phyloP scores from a whole-genome alignment of 352 stramenopile genomes.

The Pythium dissotocum region DNA sequence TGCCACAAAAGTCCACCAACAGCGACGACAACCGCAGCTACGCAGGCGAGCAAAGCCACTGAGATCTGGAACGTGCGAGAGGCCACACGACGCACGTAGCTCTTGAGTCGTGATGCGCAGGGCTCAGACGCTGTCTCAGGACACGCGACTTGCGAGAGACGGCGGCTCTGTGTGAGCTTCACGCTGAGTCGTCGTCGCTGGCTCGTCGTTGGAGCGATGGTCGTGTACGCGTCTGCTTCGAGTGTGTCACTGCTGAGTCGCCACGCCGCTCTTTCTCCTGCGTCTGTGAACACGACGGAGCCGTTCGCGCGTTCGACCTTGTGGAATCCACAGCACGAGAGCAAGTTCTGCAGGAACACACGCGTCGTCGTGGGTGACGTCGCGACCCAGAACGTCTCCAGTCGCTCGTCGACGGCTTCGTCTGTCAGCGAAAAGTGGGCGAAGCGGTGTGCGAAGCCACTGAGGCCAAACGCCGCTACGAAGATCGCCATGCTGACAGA shows the following conservation, averaged over 20 bases:
- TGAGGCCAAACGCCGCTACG: constrained; percentile 34
- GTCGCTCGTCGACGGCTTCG: constrained; percentile 23
- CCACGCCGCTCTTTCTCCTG: constrained; percentile 21
- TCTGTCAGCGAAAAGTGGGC: constrained; percentile 20
- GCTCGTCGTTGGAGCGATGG: background rate
- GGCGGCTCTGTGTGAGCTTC: background rate
- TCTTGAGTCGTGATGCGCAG: constrained; percentile 21
- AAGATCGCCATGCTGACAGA: constrained; percentile 45
- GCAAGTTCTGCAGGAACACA: constrained; percentile 29
- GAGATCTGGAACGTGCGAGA: constrained; percentile 22
- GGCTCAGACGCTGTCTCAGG: constrained; percentile 10
- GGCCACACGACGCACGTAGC: constrained; percentile 17
- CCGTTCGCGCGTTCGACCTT: constrained; percentile 21
- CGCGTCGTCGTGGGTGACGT: constrained; percentile 23
- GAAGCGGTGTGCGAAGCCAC: constrained; percentile 47
- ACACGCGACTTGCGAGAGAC: constrained; percentile 23
- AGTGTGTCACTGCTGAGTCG: constrained; percentile 5
- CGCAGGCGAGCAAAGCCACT: constrained; percentile 6
- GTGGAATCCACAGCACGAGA: constrained; percentile 31
- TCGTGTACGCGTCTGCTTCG: constrained; percentile 6
- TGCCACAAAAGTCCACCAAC: constrained; percentile 24
- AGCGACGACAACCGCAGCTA: background rate
- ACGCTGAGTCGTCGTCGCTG: constrained; percentile 21
- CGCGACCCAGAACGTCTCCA: constrained; percentile 24
- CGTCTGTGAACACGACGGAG: constrained; percentile 22